These are phyloP conservation scores for Apiospora sp. DNA, from an alignment of 2,329 filamentous ascomycete genomes.

Conservation along the genomic window DNA sequence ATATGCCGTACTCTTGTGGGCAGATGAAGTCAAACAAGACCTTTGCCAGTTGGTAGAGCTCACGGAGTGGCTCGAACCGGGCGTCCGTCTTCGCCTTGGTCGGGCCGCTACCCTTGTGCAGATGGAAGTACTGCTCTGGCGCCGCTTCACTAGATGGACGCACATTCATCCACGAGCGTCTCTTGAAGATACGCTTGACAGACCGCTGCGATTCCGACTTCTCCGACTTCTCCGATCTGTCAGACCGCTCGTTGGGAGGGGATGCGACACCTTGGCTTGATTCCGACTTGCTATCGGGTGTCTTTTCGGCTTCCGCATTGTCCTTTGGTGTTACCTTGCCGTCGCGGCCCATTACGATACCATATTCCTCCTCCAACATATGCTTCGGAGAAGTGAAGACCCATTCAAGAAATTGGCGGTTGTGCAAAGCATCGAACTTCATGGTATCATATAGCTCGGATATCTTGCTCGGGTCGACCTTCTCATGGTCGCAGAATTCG, in stretches of 20 bases:
- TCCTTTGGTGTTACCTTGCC: slow-evolving; percentile 46
- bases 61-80: slow-evolving; percentile 85
- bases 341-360: slow-evolving; percentile 51
- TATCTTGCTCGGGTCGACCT: slow-evolving; percentile 98
- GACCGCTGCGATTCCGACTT: slow-evolving; percentile 43
- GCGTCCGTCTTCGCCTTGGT: slow-evolving; percentile 83
- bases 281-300: slow-evolving; percentile 51
- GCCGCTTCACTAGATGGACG: slow-evolving; percentile 62
- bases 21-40: slow-evolving; percentile 98
- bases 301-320: slow-evolving; percentile 41
- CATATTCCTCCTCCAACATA: slow-evolving; percentile 77
- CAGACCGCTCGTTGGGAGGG: slow-evolving; percentile 37
- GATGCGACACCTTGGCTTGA: slow-evolving; percentile 43
- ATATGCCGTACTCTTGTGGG: slow-evolving; percentile 97
- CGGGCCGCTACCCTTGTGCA: slow-evolving; percentile 80
- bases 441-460: slow-evolving; percentile 99
- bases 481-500: slow-evolving; percentile 96
- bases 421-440: slow-evolving; percentile 99
- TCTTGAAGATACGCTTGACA: slow-evolving; percentile 63
- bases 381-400: slow-evolving; percentile 87
- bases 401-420: slow-evolving; percentile 96
- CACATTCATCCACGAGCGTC: slow-evolving; percentile 67
- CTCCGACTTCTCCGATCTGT: slow-evolving; percentile 40
- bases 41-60: slow-evolving; percentile 93
- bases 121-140: slow-evolving; percentile 83